phyloP scores from a whole-genome alignment of 2,329 filamentous ascomycete genomes.

The Neonectria faginata region DNA sequence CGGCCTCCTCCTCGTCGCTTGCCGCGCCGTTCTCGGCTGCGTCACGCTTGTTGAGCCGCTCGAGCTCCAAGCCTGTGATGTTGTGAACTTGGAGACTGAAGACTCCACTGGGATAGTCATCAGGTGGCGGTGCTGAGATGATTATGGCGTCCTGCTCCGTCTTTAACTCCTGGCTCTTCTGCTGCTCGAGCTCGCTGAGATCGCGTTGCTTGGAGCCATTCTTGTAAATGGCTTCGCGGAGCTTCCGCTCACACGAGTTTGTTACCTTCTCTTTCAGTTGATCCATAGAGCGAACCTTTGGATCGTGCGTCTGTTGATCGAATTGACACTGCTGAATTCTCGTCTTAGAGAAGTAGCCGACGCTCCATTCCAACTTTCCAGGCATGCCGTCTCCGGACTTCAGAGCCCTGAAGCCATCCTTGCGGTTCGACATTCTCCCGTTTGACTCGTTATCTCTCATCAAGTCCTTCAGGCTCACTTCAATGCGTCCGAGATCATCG shows the following conservation, averaged over 20 bases:
- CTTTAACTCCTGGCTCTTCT: conserved; percentile 75
- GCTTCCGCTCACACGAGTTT: conserved; percentile 67
- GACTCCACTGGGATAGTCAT: conserved; percentile 72
- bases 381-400: conserved; percentile 76
- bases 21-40: conserved; percentile 60
- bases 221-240: conserved; percentile 69
- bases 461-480: conserved; percentile 73
- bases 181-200: conserved; percentile 73
- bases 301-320: conserved; percentile 68
- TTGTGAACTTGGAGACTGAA: conserved; percentile 79
- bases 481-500: conserved; percentile 79
- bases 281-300: conserved; percentile 66
- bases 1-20: conserved; percentile 68
- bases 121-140: conserved; percentile 73
- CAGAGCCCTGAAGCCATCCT: conserved; percentile 74
- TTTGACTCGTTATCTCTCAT: conserved; percentile 70
- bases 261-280: conserved; percentile 70
- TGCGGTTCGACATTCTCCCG: conserved; percentile 71
- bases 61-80: conserved; percentile 75
- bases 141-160: conserved; percentile 72
- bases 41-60: conserved; percentile 67
- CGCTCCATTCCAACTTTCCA: conserved; percentile 75
- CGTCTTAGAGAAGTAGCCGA: conserved; percentile 78
- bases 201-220: conserved; percentile 63
- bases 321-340: conserved; percentile 72